Evolutionary conservation across 2,329 filamentous ascomycete genomes (phyloP), one percentile per base, ranked within the genome.

Genomic region (Knufia fluminis): DNA sequence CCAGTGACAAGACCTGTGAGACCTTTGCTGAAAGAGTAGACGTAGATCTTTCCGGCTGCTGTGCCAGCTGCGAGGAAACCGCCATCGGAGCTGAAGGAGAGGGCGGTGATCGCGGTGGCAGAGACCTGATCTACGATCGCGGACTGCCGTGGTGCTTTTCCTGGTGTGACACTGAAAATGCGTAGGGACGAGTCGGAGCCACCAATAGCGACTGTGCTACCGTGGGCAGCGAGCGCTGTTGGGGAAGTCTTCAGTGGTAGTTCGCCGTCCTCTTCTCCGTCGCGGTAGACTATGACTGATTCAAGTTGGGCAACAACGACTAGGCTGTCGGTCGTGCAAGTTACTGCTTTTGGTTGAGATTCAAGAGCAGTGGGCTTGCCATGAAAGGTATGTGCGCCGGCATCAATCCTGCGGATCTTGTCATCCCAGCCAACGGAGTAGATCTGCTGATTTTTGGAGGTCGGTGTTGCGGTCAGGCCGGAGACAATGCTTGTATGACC

Each of bases 361-460:
- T 79, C 74, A 17, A 94, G 76, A 62, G 85, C 83, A 26, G 76
- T 69, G 1, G 79, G 73, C 44, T 76, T 74, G 49, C 85, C 87
- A 4, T 82, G 75, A 65, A 94, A 96, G 0, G 82, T 86, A 60
- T 80, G 83, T 46, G 83, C 79, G 1, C 80, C 76, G 51, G 84
- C 76, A 56, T 94, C 89, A 31, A 94, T 76, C 38, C 79, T 83
- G 54, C 89, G 83, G 31, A 97, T 73, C 1, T 83, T 88, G 65
- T 98, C 92, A 63, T 98, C 92, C 92, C 91, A 98, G 55, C 83
- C 90, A 47, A 91, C 85, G 61, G 83, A 91, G 69, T 86, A 90
- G n/a, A 88, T 79, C 56, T 80, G 77, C 28, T 80, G 68, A 40
- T 62, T 59, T 1, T 72, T 63, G 20, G 41, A 39, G 4, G 53